Evolutionary conservation across 2,329 filamentous ascomycete genomes (phyloP), one percentile per base, ranked within the genome.

Genomic region (Colletotrichum somersetense): DNA sequence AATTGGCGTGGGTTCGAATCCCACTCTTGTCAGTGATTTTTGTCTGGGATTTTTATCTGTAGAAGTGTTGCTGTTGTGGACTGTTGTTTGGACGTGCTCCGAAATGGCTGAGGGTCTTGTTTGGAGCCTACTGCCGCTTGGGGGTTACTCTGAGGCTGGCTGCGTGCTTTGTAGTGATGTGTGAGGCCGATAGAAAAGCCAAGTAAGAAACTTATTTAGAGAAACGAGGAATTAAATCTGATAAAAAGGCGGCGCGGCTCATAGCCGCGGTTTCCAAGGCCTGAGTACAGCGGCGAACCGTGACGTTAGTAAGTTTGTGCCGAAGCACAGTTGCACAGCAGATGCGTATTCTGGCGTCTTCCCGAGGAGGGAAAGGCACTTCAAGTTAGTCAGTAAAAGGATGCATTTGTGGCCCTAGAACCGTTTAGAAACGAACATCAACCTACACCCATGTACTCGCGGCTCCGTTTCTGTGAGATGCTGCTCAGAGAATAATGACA

Each of bases 1-100:
- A 64, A 46, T 64, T 44, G 62, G 62, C 62, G 62, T 64, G 62
- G 62, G 62, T 64, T 64, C 38, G 62, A 55, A 64, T 64, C 62
- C 50, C 62, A 64, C 62, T 64, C 62, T 64, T 64, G 62, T 64
- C 62, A 64, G 3, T 30, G 2, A n/a, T 12, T 62, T 62, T 62
- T 62, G 61, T 30, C 4, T n/a, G n/a, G n/a, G 2, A n/a, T 12
- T 62, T 62, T 62, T 62, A 46, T 30, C 4, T 5, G 8, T 40
- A 3, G 16, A 26, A 14, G 8, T 5, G 16, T 7, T 12, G 23
- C 10, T 33, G 14, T 20, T 3, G 8, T 62, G n/a, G 18, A 40
- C 5, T 10, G 30, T 12, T 6, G 14, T 40, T 3, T 20, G 12
- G 33, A 5, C 23, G 33, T 18, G 14, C 4, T 30, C n/a, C 7